phyloP scores from a whole-genome alignment of 2,329 filamentous ascomycete species.

The Nemania sp. region DNA sequence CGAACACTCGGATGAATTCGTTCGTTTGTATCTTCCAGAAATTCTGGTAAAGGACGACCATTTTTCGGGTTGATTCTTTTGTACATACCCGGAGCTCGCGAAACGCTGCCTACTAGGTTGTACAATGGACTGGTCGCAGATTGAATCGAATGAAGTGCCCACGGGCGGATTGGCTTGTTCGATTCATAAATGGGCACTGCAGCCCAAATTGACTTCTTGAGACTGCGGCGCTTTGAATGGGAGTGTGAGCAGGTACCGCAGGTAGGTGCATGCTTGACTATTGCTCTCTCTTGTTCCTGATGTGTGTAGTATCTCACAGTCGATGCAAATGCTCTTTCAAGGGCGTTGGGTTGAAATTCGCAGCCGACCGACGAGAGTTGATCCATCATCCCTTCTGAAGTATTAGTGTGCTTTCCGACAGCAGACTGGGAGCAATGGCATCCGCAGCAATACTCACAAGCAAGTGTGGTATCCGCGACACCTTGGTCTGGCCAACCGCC shows the following conservation, averaged over 20 bases:
- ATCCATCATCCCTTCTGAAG: conserved; percentile 57
- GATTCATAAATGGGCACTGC: conserved; percentile 50
- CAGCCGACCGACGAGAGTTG: conserved; percentile 55
- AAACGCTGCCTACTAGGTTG: conserved; percentile 47
- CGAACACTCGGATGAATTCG: conserved; percentile 58
- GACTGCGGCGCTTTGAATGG: background rate
- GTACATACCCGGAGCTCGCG: conserved; percentile 54
- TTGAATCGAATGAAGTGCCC: conserved; percentile 51
- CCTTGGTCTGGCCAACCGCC: conserved; percentile 64
- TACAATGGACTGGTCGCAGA: conserved; percentile 47
- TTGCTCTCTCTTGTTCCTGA: conserved; percentile 30
- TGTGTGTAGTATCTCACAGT: conserved; percentile 48
- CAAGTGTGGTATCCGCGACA: conserved; percentile 42
- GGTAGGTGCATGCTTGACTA: conserved; percentile 13
- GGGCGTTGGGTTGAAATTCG: conserved; percentile 46
- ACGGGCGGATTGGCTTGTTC: conserved; percentile 53
- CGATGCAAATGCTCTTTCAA: conserved; percentile 37
- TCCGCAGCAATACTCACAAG: conserved; percentile 34
- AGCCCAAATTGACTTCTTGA: conserved; percentile 45
- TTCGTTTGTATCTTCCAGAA: conserved; percentile 57
- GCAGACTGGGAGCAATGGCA: background rate
- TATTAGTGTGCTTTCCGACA: conserved; percentile 5
- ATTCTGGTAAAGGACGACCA: conserved; percentile 42
- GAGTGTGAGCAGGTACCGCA: too few relatives aligned
- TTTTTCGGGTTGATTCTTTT: conserved; percentile 48